phyloP scores from a whole-genome alignment of 1,139 yeast species.

The Debaryomycetaceae sp. region DNA sequence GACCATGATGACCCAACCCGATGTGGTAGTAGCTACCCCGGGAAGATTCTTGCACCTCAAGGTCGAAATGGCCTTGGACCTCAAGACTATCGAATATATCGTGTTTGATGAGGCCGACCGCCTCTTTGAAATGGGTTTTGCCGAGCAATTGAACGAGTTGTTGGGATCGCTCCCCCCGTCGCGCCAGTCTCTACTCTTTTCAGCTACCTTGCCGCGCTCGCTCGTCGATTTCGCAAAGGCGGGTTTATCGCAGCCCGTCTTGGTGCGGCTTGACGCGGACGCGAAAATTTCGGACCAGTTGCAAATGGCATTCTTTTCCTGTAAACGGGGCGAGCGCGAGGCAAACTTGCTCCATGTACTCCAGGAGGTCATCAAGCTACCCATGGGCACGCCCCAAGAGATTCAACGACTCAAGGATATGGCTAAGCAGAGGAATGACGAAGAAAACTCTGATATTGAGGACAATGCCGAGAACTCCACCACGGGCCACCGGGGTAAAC shows the following conservation, averaged over 20 bases:
- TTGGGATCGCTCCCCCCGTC: slow-evolving; percentile 70
- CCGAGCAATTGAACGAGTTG: slow-evolving; percentile 87
- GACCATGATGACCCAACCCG: slow-evolving; percentile 90
- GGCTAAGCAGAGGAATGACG: slow-evolving; percentile 36
- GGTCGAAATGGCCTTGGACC: slow-evolving; percentile 86
- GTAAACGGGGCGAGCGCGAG: slow-evolving; percentile 81
- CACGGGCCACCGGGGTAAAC: slow-evolving; percentile 7
- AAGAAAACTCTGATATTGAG: slow-evolving; percentile 31
- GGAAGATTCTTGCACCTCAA: slow-evolving; percentile 94
- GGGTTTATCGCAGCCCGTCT: slow-evolving; percentile 82
- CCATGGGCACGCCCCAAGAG: slow-evolving; percentile 62
- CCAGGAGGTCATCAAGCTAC: slow-evolving; percentile 79
- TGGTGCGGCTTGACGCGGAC: slow-evolving; percentile 88
- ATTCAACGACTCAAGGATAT: slow-evolving; percentile 39
- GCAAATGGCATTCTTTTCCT: slow-evolving; percentile 79
- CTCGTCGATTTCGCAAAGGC: slow-evolving; percentile 96
- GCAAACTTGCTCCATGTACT: slow-evolving; percentile 68
- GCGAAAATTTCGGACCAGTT: slow-evolving; percentile 79
- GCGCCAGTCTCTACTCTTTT: slow-evolving; percentile 81
- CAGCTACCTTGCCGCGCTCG: slow-evolving; percentile 89
- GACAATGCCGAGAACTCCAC: slow-evolving; percentile 14
- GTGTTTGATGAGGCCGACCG: slow-evolving; percentile 98
- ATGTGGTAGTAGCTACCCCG: slow-evolving; percentile 92
- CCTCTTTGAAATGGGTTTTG: slow-evolving; percentile 93
- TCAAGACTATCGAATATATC: slow-evolving; percentile 74